phyloP scores from a whole-genome alignment of 148 eudicot species.

The Camellia granthamiana region DNA sequence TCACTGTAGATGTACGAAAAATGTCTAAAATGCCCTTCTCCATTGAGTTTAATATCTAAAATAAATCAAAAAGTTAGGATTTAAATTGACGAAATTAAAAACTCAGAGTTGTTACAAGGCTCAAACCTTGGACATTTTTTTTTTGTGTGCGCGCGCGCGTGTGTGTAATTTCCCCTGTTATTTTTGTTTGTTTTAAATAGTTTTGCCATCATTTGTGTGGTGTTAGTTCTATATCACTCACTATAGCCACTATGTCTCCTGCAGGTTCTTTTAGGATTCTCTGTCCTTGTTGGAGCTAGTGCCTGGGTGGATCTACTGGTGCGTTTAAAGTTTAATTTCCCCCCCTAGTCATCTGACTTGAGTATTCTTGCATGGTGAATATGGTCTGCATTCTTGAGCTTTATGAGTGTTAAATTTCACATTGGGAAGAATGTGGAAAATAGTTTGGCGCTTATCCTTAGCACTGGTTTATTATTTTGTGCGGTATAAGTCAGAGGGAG shows the following conservation, averaged over 20 bases:
- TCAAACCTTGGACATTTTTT: too few species aligned
- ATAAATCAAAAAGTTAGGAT: too few species aligned
- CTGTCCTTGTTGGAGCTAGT: slow-evolving; percentile 93
- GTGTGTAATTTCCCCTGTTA: too few species aligned
- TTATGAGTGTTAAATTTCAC: background rate
- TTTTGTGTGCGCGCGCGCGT: too few species aligned
- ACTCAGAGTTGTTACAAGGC: too few species aligned
- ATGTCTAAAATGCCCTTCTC: too few species aligned
- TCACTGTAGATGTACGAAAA: too few species aligned
- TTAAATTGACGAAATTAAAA: too few species aligned
- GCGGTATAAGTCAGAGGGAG: background rate
- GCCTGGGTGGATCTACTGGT: slow-evolving; percentile 97
- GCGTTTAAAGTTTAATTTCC: slow-evolving; percentile 5
- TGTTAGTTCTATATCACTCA: background rate
- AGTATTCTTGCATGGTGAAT: too few species aligned
- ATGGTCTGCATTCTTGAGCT: too few species aligned
- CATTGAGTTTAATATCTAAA: too few species aligned
- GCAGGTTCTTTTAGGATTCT: slow-evolving; percentile 89
- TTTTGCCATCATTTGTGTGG: background rate
- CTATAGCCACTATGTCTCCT: slow-evolving; percentile 11
- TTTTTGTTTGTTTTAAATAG: background rate
- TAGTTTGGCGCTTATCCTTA: background rate
- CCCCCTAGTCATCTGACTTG: background rate
- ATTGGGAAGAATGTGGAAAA: background rate
- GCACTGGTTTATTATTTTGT: background rate